These are phyloP conservation scores for Stagonosporopsis chrysanthemi DNA, from an alignment of 2,329 filamentous ascomycete genomes.

Conservation along the genomic window DNA sequence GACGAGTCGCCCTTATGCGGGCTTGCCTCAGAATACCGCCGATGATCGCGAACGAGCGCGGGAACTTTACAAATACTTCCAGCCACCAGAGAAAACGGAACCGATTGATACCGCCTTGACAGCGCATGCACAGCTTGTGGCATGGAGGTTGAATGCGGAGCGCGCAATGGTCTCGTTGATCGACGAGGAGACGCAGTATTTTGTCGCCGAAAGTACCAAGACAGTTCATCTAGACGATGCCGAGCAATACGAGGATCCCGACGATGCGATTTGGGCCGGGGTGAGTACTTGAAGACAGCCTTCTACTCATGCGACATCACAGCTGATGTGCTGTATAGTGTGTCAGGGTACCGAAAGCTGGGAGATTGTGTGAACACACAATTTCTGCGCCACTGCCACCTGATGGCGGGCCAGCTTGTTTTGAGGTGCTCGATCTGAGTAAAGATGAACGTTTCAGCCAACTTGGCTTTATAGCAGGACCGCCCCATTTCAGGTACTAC, in stretches of 20 bases:
- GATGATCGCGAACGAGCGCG: slow-evolving; percentile 24
- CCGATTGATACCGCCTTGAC: slow-evolving; percentile 44
- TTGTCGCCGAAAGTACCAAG: slow-evolving; percentile 60
- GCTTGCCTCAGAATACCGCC: slow-evolving; percentile 8
- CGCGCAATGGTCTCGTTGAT: slow-evolving; percentile 55
- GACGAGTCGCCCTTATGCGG: not conserved
- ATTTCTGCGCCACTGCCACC: slow-evolving; percentile 25
- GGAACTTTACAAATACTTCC: slow-evolving; percentile 43
- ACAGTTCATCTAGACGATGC: slow-evolving; percentile 50
- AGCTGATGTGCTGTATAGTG: slow-evolving; percentile 25
- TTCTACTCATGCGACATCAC: no score
- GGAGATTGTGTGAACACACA: slow-evolving; percentile 46
- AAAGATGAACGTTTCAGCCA: slow-evolving; percentile 44
- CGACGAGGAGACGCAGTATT: slow-evolving; percentile 58
- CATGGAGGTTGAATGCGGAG: slow-evolving; percentile 46
- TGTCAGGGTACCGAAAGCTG: slow-evolving; percentile 43
- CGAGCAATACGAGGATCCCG: slow-evolving; percentile 39
- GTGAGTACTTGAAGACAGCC: slow-evolving; percentile 9
- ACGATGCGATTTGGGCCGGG: slow-evolving; percentile 48
- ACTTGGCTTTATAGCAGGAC: slow-evolving; percentile 37
- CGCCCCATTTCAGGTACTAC: slow-evolving; percentile 43
- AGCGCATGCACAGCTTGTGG: slow-evolving; percentile 47
- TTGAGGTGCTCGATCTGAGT: slow-evolving; percentile 46
- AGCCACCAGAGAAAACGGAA: slow-evolving; percentile 20
- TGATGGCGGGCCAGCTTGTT: slow-evolving; percentile 50